Conservation (phyloP, 2,329 filamentous ascomycete genomes). For the Arthrobotrys sinensis region DNA sequence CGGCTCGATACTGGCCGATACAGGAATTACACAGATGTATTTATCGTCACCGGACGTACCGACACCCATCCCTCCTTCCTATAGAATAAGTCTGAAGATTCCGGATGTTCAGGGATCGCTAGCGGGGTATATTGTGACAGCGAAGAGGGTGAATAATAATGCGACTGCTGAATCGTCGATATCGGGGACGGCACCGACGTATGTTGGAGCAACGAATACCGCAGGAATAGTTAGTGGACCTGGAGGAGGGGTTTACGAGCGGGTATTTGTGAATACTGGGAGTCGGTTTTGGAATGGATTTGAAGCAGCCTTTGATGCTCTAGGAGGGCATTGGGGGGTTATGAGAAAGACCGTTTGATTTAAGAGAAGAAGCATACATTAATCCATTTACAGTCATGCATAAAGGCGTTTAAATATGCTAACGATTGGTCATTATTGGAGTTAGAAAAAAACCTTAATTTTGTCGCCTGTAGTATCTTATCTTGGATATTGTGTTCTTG, state of each 20-base stretch:
- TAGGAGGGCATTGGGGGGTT: slow-evolving; percentile 46
- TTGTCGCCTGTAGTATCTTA: too few species aligned
- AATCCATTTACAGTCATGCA: too few species aligned
- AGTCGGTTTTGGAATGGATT: slow-evolving; percentile 54
- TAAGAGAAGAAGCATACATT: too few species aligned
- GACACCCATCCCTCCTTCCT: slow-evolving; percentile 20
- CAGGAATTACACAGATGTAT: slow-evolving; percentile 49
- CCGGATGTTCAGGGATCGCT: slow-evolving; percentile 27
- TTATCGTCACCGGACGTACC: slow-evolving; percentile 49
- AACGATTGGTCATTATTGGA: too few species aligned
- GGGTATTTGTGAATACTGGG: slow-evolving; percentile 54
- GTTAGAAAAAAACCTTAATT: too few species aligned
- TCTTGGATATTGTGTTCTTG: too few species aligned
- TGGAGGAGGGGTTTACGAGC: slow-evolving; percentile 34
- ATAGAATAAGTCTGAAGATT: slow-evolving; percentile 31
- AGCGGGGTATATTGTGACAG: slow-evolving; percentile 35
- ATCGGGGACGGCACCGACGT: slow-evolving; percentile 22
- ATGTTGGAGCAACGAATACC: slow-evolving; percentile 43
- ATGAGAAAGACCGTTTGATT: background rate
- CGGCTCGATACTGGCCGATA: slow-evolving; percentile 45
- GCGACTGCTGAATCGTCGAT: slow-evolving; percentile 26
- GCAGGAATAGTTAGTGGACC: slow-evolving; percentile 44
- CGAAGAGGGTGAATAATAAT: slow-evolving; percentile 17
- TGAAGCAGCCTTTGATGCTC: slow-evolving; percentile 47
- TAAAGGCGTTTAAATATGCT: too few species aligned